These are phyloP conservation scores for Aspergillus pseudoviridinutans DNA, from an alignment of 2,329 filamentous ascomycete genomes.

Conservation along the genomic window DNA sequence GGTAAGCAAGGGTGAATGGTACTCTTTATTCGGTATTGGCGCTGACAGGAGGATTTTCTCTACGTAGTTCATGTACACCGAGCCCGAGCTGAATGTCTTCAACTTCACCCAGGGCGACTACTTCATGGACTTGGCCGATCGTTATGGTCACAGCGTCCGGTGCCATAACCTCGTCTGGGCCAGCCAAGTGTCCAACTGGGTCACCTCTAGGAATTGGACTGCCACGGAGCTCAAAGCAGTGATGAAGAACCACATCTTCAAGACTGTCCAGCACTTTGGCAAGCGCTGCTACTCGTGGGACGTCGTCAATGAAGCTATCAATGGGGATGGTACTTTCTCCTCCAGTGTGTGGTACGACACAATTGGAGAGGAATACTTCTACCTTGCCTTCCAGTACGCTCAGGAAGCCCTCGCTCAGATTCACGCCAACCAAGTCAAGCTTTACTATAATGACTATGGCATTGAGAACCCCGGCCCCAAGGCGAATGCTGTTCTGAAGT, in stretches of 20 bases:
- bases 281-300: conserved; percentile 28
- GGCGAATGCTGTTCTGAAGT: conserved; percentile 24
- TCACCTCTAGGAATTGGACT: conserved; percentile 50
- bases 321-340: conserved; percentile 39
- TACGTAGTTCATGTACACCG: conserved; percentile 55
- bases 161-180: conserved; percentile 57
- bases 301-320: conserved; percentile 34
- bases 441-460: conserved; percentile 41
- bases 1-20: conserved; percentile 9
- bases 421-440: conserved; percentile 21
- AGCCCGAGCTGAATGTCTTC: conserved; percentile 54
- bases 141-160: conserved; percentile 45
- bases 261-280: conserved; percentile 22
- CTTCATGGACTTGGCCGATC: conserved; percentile 33
- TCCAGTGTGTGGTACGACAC: conserved; percentile 36
- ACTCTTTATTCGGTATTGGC: neutral
- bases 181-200: conserved; percentile 43
- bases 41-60: neutral
- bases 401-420: conserved; percentile 34
- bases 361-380: conserved; percentile 40
- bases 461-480: conserved; percentile 35
- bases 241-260: conserved; percentile 41
- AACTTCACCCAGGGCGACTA: conserved; percentile 53
- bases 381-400: conserved; percentile 39
- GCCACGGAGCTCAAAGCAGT: conserved; percentile 51